A percentile compares a stretch with the other conserved stretches of the same genome.
Conservation (phyloP, 2,329 filamentous ascomycete species). For the Cladophialophora bantiana region DNA sequence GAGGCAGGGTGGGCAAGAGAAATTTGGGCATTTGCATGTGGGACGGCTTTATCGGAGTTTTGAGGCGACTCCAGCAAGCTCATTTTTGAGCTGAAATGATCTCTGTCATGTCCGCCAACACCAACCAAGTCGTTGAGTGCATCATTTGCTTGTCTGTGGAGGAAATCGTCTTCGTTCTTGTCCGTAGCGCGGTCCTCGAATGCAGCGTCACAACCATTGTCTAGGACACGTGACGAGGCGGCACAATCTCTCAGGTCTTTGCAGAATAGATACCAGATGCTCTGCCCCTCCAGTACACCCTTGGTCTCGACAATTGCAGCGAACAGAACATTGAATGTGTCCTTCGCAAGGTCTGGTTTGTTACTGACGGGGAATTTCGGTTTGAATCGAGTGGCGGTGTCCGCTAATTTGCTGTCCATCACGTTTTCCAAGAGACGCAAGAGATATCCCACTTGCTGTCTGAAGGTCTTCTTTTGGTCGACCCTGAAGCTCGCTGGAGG, state of each 20-base stretch:
- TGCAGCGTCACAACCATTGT: background rate
- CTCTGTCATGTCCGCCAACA: background rate
- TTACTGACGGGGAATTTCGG: conserved; percentile 34
- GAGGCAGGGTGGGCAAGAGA: background rate
- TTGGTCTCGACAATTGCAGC: conserved; percentile 60
- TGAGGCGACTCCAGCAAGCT: background rate
- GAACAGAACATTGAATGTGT: conserved; percentile 47
- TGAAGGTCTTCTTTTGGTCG: conserved; percentile 30
- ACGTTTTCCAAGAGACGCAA: conserved; percentile 35
- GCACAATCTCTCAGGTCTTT: conserved; percentile 37
- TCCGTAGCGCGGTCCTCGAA: background rate
- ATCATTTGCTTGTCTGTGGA: background rate
- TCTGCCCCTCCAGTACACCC: conserved; percentile 56
- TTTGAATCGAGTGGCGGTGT: conserved; percentile 24
- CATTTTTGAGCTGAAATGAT: background rate
- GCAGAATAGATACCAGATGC: conserved; percentile 59
- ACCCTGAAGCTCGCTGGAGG: conserved; percentile 28
- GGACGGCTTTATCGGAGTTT: background rate
- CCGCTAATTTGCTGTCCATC: conserved; percentile 19
- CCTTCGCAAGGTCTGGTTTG: conserved; percentile 22
- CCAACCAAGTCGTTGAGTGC: background rate
- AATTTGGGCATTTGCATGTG: background rate
- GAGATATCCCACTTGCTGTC: conserved; percentile 36
- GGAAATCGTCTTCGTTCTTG: background rate
- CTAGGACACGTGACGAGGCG: no score